Evolutionary conservation across 2,329 filamentous ascomycete genomes (phyloP), one percentile per base, ranked within the genome.

Genomic region (Alternaria dauci): DNA sequence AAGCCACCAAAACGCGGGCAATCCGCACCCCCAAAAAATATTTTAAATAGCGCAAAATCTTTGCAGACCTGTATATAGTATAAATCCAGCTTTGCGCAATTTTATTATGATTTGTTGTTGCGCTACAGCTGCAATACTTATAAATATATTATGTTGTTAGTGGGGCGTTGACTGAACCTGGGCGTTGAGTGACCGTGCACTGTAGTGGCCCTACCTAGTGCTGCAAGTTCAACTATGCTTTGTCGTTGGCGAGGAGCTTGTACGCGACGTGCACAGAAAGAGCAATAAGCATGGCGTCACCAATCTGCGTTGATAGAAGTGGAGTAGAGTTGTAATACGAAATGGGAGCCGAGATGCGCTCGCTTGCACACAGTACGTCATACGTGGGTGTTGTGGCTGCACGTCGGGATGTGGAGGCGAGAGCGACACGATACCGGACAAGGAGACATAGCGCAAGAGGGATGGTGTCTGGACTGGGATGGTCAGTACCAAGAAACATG

Each of bases 371-470:
- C 16, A 41, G 8, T 30, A 20, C 7, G 32, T 20, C 34, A 5
- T 18, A 41, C 14, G 26, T 25, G n/a, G n/a, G n/a, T 1, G 2
- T 5, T 16, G 12, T 52, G 25, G 23, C 38, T 55, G 23, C 28
- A 44, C 14, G 9, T 20, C 16, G 12, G 28, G 6, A 51, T 4
- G 18, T 26, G 8, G 34, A 38, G 12, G 41, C 16, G 23, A 12
- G 23, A 4, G 30, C 32, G 1, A 34, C 11, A 12, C 47, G 47
- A n/a, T 56, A 36, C n/a, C 47, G 41, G 8, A 36, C 26, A n/a
- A 60, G 20, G 3, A 60, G 32, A 26, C 47, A 47, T 7, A 60
- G 32, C 2, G 42, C 47, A 9, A 52, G 11, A 8, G 53, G 58
- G 23, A 61, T 46, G 8, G 32, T 48, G 42, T 56, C 46, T 3